Evolutionary conservation across 148 eudicot genomes (phyloP), one percentile per base, ranked within the genome.

Genomic region (Vaccinium corymbosum): DNA sequence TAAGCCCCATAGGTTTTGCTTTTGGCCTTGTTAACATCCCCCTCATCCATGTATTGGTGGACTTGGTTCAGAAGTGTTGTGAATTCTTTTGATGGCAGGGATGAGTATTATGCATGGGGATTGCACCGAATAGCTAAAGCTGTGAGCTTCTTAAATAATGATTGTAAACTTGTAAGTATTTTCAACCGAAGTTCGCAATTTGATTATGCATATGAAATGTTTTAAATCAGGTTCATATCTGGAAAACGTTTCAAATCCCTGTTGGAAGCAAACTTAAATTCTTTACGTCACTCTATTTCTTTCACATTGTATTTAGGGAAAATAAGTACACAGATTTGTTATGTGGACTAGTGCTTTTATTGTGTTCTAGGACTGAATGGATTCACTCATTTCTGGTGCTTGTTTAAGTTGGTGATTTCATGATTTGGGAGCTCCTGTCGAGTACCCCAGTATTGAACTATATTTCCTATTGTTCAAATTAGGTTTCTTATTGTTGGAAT

Each of bases 41-140:
- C 68, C 48, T 22, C 20, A 32, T 64, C 15, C 35, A 5, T 79
- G 14, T 29, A 16, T 20, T 20, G n/a, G 78, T 32, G 78, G 48
- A 53, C 78, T 82, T 85, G 17, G 78, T 77, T 62, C 51, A 42
- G 72, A 75, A 75, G 16, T 53, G 1, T 55, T 74, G 2, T 83
- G 13, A 14, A 20, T 80, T 56, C 75, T 85, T 88, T 80, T 78
- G 52, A 61, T 87, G 83, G 71, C 95, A 96, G 98, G 93, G 92
- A 96, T 88, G 98, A 96, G 84, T 96, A 93, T 91, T 96, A 89
- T 88, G 98, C 98, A 17, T 96, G 98, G 98, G 98, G 98, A 53
- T 85, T 96, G 87, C 89, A 91, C 85, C 98, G 94, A 86, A 93
- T 94, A 76, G 95, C 97, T 80, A 96, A 96, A 90, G 98, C 98